Base-by-base conservation (phyloP, 805 yeast species). In the Lipomyces sp. region DNA sequence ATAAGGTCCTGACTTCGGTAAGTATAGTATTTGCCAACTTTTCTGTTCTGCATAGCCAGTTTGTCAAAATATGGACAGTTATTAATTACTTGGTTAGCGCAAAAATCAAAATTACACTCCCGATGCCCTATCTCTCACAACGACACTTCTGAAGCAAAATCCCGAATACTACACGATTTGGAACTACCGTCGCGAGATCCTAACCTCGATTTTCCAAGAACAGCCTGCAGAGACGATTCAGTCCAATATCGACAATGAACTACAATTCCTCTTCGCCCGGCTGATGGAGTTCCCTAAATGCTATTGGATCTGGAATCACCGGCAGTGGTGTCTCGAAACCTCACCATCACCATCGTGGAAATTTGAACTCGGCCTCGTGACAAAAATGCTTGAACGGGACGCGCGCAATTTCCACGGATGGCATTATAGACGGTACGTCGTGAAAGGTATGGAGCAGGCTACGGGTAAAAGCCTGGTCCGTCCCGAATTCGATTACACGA, bases 271-370 rank as follows among this genome's bases (percentile, higher is more conserved):
- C 1, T 80, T 88, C 79, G 77, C 75, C 0, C 84, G 86, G 70
- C 77, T 95, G 72, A 84, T 84, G 63, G 77, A 81, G 64, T 87
- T 78, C 71, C 98, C 99, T 1, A 95, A 95, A 76, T 91, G 93
- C 53, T 95, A 95, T 75, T 95, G 98, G 97, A 87, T 95, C 11
- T 95, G 98, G 98, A 90, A 88, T 72, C 98, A 95, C 75, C 81
- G 99, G 48, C 79, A 84, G 10, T 95, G 99, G 98, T 84, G 90
- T 55, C 77, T 94, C 51, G 82, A 84, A 45, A 64, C 62, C 35
- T 75, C 80, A 24, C 84, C 85, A 42, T 81, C 83, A 1, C 72
- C 74, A 0, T 85, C 66, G n/a, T 92, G 96, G 95, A 76, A 80
- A n/a, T 75, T 73, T 39, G 99, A 95, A 76, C 77, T 95, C 73